Percentiles rank a stretch among this genome's conserved stretches.
phyloP scores from a whole-genome alignment of 176 grass and related monocot genomes.

The Metroxylon sagu region DNA sequence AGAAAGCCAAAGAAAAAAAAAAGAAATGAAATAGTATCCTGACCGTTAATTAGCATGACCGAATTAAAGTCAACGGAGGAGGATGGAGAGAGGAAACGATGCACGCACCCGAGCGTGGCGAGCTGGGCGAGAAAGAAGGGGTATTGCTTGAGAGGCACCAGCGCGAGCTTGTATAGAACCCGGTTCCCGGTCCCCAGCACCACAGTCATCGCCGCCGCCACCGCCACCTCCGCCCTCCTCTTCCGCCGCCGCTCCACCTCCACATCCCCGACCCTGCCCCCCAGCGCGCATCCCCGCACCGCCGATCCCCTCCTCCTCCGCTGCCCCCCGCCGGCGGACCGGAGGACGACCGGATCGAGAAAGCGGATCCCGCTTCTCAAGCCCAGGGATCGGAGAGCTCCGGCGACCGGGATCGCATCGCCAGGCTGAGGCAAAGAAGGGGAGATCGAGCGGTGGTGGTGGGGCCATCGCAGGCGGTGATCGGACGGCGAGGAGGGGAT shows the following conservation, averaged over 20 bases:
- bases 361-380: neutral
- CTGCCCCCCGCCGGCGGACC: neutral
- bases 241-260: slow-evolving; percentile 24
- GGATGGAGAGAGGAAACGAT: neutral
- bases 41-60: no score
- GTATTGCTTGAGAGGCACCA: slow-evolving; percentile 77
- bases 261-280: slow-evolving; percentile 29
- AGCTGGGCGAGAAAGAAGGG: slow-evolving; percentile 98
- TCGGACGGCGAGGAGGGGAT: neutral
- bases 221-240: slow-evolving; percentile 29
- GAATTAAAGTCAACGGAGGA: neutral
- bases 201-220: slow-evolving; percentile 41
- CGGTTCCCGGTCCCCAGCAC: slow-evolving; percentile 66
- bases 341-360: neutral
- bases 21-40: no score
- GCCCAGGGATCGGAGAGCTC: neutral
- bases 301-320: neutral
- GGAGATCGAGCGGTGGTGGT: neutral
- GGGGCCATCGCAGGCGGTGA: neutral
- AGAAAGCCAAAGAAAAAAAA: no score
- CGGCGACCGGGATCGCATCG: neutral
- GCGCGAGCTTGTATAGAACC: slow-evolving; percentile 96
- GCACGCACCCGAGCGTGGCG: slow-evolving; percentile 72
- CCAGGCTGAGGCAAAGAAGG: neutral
- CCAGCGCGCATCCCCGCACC: slow-evolving; percentile 19